phyloP scores from a whole-genome alignment of 2,329 filamentous ascomycete species.

The Pseudonectria buxi region DNA sequence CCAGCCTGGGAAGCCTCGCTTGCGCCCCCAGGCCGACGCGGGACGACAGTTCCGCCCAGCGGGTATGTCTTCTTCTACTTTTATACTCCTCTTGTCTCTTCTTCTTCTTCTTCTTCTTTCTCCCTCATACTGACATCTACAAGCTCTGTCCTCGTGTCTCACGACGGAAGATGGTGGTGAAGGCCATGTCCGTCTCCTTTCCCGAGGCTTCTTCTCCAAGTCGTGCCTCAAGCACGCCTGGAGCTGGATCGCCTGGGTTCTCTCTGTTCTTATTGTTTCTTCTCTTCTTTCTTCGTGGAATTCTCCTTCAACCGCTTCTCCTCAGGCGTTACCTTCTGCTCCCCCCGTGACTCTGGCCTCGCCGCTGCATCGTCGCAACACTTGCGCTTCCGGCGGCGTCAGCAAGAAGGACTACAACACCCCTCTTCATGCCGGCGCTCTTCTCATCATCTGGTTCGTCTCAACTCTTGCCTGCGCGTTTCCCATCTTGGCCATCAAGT shows the following conservation, averaged over 20 bases:
- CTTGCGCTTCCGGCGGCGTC: conserved; percentile 24
- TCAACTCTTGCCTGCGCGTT: conserved; percentile 45
- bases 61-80: conserved; percentile 15
- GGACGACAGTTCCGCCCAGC: conserved; percentile 23
- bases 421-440: conserved; percentile 50
- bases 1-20: conserved; percentile 11
- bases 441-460: conserved; percentile 43
- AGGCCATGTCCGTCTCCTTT: conserved; percentile 29
- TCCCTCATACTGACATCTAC: conserved; percentile 1
- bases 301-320: conserved; percentile 4
- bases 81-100: background rate
- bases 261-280: conserved; percentile 35
- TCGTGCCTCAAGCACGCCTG: conserved; percentile 26
- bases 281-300: conserved; percentile 22
- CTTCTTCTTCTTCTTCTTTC: conserved; percentile 1
- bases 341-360: conserved; percentile 8
- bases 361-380: conserved; percentile 20
- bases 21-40: conserved; percentile 16
- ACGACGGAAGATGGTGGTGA: conserved; percentile 32
- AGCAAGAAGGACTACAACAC: conserved; percentile 43
- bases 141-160: conserved; percentile 27
- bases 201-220: conserved; percentile 20
- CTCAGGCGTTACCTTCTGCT: conserved; percentile 1
- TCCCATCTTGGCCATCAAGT: conserved; percentile 46
- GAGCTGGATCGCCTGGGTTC: conserved; percentile 36